Conservation (phyloP, 2,329 filamentous ascomycete genomes). For the Arthrobotrys sinensis region DNA sequence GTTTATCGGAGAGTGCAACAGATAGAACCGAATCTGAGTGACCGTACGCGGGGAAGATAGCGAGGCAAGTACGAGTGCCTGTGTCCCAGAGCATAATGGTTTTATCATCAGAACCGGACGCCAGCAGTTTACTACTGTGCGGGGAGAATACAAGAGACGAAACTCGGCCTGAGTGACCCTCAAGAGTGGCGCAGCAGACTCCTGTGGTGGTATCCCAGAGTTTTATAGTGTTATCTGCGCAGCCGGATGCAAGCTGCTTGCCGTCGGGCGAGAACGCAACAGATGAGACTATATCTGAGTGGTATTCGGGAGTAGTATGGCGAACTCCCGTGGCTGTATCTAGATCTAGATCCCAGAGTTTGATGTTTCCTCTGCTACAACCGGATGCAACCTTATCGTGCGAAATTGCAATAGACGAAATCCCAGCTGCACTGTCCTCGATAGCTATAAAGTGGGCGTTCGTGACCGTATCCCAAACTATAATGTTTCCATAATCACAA, state of each 20-base stretch:
- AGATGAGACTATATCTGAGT: neutral
- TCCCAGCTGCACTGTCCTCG: no score
- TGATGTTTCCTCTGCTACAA: neutral
- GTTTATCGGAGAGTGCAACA: neutral
- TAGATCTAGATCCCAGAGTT: neutral
- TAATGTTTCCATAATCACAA: no score
- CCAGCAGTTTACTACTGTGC: neutral
- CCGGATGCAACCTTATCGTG: neutral
- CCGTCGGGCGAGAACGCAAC: constrained; percentile 1
- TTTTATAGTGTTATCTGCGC: neutral
- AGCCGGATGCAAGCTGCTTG: constrained; percentile 1
- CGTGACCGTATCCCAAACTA: no score
- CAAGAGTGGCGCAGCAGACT: neutral
- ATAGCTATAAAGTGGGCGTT: no score
- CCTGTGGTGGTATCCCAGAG: neutral
- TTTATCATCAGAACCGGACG: neutral
- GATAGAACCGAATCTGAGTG: no score
- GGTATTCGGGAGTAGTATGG: neutral
- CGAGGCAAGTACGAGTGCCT: no score
- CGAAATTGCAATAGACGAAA: neutral
- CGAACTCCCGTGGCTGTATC: neutral
- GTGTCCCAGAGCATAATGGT: neutral
- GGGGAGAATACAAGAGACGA: neutral
- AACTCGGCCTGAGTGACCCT: neutral
- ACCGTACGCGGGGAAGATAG: no score